Conservation (phyloP, 352 stramenopile species). For the Globisporangium canariense region DNA sequence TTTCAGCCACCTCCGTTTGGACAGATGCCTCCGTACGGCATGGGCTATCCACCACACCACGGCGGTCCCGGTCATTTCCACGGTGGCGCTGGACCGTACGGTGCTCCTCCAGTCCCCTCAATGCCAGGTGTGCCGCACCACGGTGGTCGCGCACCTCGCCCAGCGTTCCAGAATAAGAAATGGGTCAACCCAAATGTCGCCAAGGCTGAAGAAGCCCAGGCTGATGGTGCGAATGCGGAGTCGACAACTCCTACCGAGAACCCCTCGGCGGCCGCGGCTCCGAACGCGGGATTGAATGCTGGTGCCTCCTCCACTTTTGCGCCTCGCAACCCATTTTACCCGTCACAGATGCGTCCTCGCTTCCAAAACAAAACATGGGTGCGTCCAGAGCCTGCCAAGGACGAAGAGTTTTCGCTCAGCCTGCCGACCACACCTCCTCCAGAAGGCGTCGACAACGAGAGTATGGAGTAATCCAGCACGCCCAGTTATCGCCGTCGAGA, state of each 20-base stretch:
- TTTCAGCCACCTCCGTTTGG: conserved; percentile 69
- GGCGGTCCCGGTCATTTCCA: conserved; percentile 16
- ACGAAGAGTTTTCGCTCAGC: conserved; percentile 71
- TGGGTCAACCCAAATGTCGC: conserved; percentile 83
- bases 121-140: conserved; percentile 4
- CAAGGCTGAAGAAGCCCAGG: conserved; percentile 34
- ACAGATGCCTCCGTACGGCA: conserved; percentile 67
- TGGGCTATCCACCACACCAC: conserved; percentile 63
- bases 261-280: conserved; percentile 5
- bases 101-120: conserved; percentile 25
- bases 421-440: conserved; percentile 71
- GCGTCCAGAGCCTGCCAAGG: conserved; percentile 60
- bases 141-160: conserved; percentile 36
- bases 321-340: conserved; percentile 66
- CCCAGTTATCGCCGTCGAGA: neutral
- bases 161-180: conserved; percentile 75
- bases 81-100: conserved; percentile 14
- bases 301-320: conserved; percentile 32
- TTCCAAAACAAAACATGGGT: conserved; percentile 91
- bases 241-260: conserved; percentile 11
- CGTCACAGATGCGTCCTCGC: conserved; percentile 67
- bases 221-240: conserved; percentile 21
- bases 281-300: conserved; percentile 25
- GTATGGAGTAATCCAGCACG: conserved; percentile 6
- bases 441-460: conserved; percentile 33